Conservation (phyloP, 1,139 yeast genomes). For the Diutina pseudorugosa region DNA sequence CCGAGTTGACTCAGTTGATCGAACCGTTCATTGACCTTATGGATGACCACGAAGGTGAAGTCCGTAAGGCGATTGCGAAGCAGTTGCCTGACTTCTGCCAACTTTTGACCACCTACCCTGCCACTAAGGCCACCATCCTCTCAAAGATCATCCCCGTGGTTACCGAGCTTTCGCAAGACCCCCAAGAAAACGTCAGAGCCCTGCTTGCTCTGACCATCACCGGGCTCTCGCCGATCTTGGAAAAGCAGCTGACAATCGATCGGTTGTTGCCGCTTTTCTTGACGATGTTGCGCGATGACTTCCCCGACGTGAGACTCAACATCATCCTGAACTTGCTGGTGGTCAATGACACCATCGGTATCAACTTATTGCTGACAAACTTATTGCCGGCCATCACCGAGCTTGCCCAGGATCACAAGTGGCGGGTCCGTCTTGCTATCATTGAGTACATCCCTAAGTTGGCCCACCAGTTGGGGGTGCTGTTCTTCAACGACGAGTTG, state of each 20-base stretch:
- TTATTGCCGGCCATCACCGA: constrained; percentile 93
- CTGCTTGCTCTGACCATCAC: constrained; percentile 86
- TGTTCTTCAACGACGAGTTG: constrained; percentile 84
- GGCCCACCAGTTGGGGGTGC: constrained; percentile 92
- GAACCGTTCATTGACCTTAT: constrained; percentile 65
- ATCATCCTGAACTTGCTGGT: constrained; percentile 85
- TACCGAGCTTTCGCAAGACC: constrained; percentile 76
- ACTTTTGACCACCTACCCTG: constrained; percentile 21
- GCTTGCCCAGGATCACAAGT: constrained; percentile 89
- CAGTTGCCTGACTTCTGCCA: constrained; percentile 76
- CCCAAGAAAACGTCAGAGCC: constrained; percentile 86
- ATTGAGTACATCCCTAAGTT: constrained; percentile 92
- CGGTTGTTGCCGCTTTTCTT: constrained; percentile 78
- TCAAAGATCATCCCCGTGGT: constrained; percentile 74
- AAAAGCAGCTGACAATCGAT: constrained; percentile 76
- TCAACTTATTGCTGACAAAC: constrained; percentile 73
- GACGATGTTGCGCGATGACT: constrained; percentile 92
- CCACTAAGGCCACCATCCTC: constrained; percentile 37
- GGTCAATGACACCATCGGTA: constrained; percentile 91
- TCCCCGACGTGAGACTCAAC: constrained; percentile 90
- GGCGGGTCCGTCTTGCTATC: constrained; percentile 96
- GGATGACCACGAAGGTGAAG: constrained; percentile 94
- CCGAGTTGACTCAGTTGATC: constrained; percentile 43
- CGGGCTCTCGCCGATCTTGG: constrained; percentile 75
- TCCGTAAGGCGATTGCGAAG: constrained; percentile 85